phyloP scores from a whole-genome alignment of 331 rosid genomes.

The Quercus phellos region DNA sequence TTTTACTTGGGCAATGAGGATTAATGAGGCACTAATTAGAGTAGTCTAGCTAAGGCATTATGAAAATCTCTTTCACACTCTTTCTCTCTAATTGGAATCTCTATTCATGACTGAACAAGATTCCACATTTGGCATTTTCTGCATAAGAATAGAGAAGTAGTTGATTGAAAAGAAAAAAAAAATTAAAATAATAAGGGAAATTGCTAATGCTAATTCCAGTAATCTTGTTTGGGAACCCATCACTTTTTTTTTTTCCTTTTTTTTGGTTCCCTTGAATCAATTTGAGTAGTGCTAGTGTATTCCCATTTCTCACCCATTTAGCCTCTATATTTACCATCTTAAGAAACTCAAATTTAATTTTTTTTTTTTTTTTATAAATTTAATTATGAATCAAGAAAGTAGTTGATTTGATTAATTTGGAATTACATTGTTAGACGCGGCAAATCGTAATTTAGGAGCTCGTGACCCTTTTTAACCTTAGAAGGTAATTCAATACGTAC shows the following conservation, averaged over 20 bases:
- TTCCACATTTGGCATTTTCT: constrained; percentile 1
- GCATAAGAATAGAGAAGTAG: neutral
- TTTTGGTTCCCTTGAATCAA: no score
- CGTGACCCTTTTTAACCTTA: neutral
- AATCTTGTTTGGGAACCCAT: no score
- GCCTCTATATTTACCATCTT: neutral
- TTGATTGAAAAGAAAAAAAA: neutral
- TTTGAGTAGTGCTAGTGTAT: neutral
- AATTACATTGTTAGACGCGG: neutral
- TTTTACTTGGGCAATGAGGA: neutral
- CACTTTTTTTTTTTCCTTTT: no score
- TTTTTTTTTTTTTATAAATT: no score
- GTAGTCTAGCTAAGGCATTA: no score
- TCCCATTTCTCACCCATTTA: neutral
- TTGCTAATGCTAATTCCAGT: neutral
- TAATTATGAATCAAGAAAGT: neutral
- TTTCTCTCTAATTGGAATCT: neutral
- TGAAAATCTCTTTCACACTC: neutral
- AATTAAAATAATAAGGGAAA: neutral
- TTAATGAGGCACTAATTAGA: neutral
- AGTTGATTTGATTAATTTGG: neutral
- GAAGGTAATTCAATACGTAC: neutral
- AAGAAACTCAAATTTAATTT: neutral
- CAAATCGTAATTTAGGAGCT: neutral
- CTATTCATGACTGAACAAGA: neutral